Evolutionary conservation across 2,329 filamentous ascomycete genomes (phyloP).

Genomic region (Dryadomyces quercivorus): DNA sequence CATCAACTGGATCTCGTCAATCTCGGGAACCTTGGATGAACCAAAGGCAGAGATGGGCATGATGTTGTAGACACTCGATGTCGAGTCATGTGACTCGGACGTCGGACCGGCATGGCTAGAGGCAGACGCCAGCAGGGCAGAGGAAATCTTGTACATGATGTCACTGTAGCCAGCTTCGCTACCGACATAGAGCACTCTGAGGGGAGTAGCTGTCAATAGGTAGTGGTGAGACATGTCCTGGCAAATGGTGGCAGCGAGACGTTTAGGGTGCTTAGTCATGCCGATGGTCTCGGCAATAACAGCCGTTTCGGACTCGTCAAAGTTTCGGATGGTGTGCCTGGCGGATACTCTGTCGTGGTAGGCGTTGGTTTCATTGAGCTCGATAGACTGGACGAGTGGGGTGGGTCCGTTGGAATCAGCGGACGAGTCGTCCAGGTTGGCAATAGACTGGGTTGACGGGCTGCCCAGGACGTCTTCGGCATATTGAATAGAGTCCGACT

Average conservation of each 20-base stretch:
- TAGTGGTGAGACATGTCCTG: conserved; percentile 35
- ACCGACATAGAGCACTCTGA: conserved; percentile 37
- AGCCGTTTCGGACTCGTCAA: conserved; percentile 26
- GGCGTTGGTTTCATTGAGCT: conserved; percentile 29
- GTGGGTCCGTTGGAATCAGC: conserved; percentile 12
- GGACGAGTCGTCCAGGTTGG: conserved; percentile 13
- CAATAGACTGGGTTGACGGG: conserved; percentile 22
- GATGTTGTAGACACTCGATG: conserved; percentile 30
- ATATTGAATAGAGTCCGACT: conserved; percentile 31
- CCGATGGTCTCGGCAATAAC: conserved; percentile 20
- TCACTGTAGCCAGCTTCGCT: conserved; percentile 25
- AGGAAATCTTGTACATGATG: conserved; percentile 34
- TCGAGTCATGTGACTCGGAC: background rate
- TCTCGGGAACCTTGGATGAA: conserved; percentile 24
- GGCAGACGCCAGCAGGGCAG: conserved; percentile 30
- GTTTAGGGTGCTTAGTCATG: conserved; percentile 21
- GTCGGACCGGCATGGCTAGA: conserved; percentile 3
- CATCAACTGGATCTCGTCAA: conserved; percentile 35
- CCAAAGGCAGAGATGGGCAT: conserved; percentile 38
- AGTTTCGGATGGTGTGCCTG: conserved; percentile 32
- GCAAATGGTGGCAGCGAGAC: conserved; percentile 29
- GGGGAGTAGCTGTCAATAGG: conserved; percentile 30
- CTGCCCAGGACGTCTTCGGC: conserved; percentile 34
- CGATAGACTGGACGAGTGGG: conserved; percentile 24
- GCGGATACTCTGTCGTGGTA: conserved; percentile 28